phyloP scores from a whole-genome alignment of 495 filamentous ascomycete species.

The Tuber umbilicatum region DNA sequence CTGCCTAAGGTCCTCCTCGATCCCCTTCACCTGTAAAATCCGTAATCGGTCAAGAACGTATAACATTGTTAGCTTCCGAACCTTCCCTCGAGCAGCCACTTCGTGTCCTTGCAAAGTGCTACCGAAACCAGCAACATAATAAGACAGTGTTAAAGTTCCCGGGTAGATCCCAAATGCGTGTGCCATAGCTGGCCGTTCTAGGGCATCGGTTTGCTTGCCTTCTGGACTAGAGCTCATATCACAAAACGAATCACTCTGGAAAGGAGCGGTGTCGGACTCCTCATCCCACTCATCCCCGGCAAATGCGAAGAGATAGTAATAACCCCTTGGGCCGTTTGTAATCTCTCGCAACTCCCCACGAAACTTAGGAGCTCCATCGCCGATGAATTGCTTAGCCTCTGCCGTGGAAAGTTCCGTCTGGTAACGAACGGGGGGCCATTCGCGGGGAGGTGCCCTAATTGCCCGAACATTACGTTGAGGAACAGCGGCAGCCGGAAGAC shows the following conservation, averaged over 20 bases:
- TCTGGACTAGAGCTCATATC: constrained; percentile 42
- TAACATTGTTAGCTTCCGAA: constrained; percentile 39
- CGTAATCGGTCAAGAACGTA: constrained; percentile 41
- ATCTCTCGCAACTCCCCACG: constrained; percentile 38
- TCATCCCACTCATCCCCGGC: constrained; percentile 42
- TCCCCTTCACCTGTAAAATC: constrained; percentile 33
- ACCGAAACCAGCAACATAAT: constrained; percentile 44
- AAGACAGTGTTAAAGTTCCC: constrained; percentile 47
- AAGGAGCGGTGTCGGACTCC: constrained; percentile 36
- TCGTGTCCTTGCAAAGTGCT: constrained; percentile 33
- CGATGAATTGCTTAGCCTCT: constrained; percentile 36
- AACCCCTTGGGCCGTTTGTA: constrained; percentile 36
- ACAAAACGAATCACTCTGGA: constrained; percentile 41
- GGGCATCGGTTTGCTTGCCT: constrained; percentile 42
- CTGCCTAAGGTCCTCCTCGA: constrained; percentile 36
- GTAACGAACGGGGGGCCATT: constrained; percentile 33
- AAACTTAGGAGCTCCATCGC: constrained; percentile 40
- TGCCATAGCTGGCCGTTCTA: constrained; percentile 50
- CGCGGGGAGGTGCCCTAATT: constrained; percentile 12
- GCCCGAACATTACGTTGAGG: constrained; percentile 6
- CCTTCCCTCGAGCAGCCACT: constrained; percentile 34
- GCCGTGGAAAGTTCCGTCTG: constrained; percentile 35
- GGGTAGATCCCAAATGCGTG: constrained; percentile 47
- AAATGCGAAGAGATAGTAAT: constrained; percentile 38
- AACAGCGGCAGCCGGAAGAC: constrained; percentile 30